Base-by-base conservation (phyloP, 176 grass and related monocot genomes). In the Phoenix dactylifera region DNA sequence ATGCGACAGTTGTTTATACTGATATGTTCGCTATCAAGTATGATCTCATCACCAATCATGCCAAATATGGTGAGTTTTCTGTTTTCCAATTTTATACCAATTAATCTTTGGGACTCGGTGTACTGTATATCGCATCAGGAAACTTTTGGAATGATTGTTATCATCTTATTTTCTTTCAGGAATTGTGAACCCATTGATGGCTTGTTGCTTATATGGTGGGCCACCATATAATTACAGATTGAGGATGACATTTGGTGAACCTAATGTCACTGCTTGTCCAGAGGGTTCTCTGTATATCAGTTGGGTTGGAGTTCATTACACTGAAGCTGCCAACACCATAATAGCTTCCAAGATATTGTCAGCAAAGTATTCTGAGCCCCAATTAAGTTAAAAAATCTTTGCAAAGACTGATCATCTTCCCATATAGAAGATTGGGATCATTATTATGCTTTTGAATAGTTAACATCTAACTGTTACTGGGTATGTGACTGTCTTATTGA, bases 241-340 rank as follows among this genome's bases (percentile, higher is more conserved):
- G 9, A 84, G 51, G 24, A 64, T 35, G 24, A 71, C 54, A 6
- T 95, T 86, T 60, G 73, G 69, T 60, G 50, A 52, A 16, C 65
- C 55, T 29, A 28, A 2, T 77, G 76, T 24, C 70, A 23, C 56
- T 16, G 60, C 76, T 4, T 95, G 90, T 20, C 67, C 71, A n/a
- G 67, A 69, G 23, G 90, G 71, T n/a, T 84, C 81, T 0, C 83
- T 81, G 68, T 83, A 84, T 61, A 86, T 95, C 60, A 95, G 86
- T 53, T 95, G 86, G 90, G 90, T 90, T 6, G 90, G 90, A 16
- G 83, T 90, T 25, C 90, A 84, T 54, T 87, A 89, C 76, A 78
- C 86, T 0, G 86, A 95, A 49, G 86, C 90, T 15, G 90, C 83
- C 24, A 95, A 87, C 18, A 53, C 54, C 16, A 67, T 89, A 2